These are phyloP conservation scores for Ceratobasidium theobromae DNA, from an alignment of 1,284 basidiomycete species.

Conservation along the genomic window DNA sequence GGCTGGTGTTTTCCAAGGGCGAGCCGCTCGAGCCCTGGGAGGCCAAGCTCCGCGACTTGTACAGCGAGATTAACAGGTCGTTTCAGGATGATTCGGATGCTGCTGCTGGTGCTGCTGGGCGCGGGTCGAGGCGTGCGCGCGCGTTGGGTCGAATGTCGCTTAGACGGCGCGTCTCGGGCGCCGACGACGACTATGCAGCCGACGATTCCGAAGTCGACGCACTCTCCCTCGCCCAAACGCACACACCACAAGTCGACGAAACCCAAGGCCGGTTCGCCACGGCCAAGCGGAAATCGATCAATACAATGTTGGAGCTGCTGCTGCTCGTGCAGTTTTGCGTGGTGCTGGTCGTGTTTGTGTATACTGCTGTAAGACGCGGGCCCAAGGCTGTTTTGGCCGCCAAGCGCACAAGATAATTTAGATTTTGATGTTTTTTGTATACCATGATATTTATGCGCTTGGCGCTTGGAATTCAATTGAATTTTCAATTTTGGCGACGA, in stretches of 20 bases:
- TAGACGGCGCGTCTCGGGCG: background rate
- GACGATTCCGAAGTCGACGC: slow-evolving; percentile 16
- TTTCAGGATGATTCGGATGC: slow-evolving; percentile 12
- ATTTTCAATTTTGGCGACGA: slow-evolving; percentile 8
- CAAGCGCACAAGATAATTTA: background rate
- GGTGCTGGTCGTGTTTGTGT: slow-evolving; percentile 34
- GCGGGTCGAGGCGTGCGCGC: slow-evolving; percentile 1
- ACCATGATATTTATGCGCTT: too few species aligned
- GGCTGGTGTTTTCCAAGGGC: slow-evolving; percentile 4
- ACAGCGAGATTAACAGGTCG: slow-evolving; percentile 3
- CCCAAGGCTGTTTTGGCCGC: slow-evolving; percentile 30
- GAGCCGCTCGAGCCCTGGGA: slow-evolving; percentile 23
- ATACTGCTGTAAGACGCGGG: slow-evolving; percentile 32
- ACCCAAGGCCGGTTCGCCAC: slow-evolving; percentile 3
- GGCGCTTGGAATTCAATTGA: slow-evolving; percentile 25
- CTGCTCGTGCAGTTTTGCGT: slow-evolving; percentile 34
- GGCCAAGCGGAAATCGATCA: slow-evolving; percentile 30
- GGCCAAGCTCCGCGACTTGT: slow-evolving; percentile 22
- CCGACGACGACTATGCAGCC: slow-evolving; percentile 21
- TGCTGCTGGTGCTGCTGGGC: slow-evolving; percentile 1
- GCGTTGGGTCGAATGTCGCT: slow-evolving; percentile 5
- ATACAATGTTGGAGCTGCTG: slow-evolving; percentile 33
- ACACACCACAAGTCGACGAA: background rate
- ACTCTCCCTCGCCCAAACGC: background rate
- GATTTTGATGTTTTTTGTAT: too few species aligned